These are phyloP conservation scores for Apiotrichum sp. DNA, from an alignment of 1,284 basidiomycete species.

Conservation along the genomic window DNA sequence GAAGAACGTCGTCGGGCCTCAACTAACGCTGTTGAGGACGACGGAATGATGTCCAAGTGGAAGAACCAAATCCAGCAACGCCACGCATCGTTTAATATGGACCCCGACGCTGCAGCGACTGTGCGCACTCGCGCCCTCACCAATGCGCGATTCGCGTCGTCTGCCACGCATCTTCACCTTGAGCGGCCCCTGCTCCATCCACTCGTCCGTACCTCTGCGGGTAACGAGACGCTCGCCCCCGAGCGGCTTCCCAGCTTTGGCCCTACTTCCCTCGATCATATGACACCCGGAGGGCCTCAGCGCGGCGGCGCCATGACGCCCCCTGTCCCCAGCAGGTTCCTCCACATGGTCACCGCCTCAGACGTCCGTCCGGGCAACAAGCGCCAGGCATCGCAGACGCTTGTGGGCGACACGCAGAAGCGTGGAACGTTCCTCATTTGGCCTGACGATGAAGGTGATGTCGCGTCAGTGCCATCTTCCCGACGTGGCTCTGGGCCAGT, in stretches of 20 bases:
- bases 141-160: conserved; percentile 9
- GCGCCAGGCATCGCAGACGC: conserved; percentile 41
- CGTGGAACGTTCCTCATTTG: conserved; percentile 6
- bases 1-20: not conserved
- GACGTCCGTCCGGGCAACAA: conserved; percentile 42
- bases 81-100: conserved; percentile 29
- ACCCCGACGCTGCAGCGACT: conserved; percentile 11
- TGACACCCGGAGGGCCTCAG: conserved; percentile 5
- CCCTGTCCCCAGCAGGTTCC: conserved; percentile 7
- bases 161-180: not conserved
- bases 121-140: conserved; percentile 10
- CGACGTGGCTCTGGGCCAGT: not conserved
- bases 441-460: conserved; percentile 7
- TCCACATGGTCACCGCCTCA: not conserved
- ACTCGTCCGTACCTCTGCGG: conserved; percentile 27
- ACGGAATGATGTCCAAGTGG: conserved; percentile 27
- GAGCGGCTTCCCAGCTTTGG: conserved; percentile 42
- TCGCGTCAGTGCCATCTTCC: not conserved
- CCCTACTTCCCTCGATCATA: not conserved
- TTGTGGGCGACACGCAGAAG: conserved; percentile 31
- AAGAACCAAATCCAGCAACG: conserved; percentile 35
- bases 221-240: conserved; percentile 44
- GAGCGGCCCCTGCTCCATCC: conserved; percentile 7
- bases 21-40: not conserved
- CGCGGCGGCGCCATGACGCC: not conserved